Base-by-base conservation (phyloP, 495 filamentous ascomycete species). In the Xylaria palmicola region DNA sequence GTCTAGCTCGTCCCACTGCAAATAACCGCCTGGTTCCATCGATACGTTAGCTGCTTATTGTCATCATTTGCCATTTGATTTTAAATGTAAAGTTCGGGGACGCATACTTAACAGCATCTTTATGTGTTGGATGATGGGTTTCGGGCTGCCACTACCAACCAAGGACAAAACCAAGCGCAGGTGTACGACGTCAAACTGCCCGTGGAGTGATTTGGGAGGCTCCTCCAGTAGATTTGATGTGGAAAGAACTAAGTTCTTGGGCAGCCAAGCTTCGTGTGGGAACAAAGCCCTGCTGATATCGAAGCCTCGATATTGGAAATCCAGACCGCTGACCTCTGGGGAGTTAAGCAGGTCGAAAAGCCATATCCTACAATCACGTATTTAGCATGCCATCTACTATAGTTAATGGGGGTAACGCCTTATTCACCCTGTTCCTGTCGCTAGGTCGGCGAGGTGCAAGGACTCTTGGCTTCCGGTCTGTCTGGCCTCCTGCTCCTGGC, bases 111-210 rank as follows among this genome's bases (percentile, higher is more conserved):
- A 17, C 22, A 58, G 56, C 44, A 27, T 39, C 22, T 58, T 58
- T n/a, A 40, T 7, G 26, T 58, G 40, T 22, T 49, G 43, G 17
- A 58, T 58, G 15, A 58, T 48, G 19, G 20, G 24, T 20, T 29
- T 58, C 8, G 56, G 43, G 15, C n/a, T 44, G 22, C 20, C 44
- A 9, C 36, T 40, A 19, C 44, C 8, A 3, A 58, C 6, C 34
- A 58, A 49, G 20, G 56, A 27, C 0, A 58, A 15, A 36, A 58
- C 40, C 1, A 58, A 34, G 8, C 56, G 56, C 13, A 49, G 15
- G 15, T 58, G 56, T 24, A 58, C 30, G n/a, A 37, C 32, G 19
- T 58, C 56, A n/a, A 58, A 58, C n/a, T 58, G 26, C 6, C 56
- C 56, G 15, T 49, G 56, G 15, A 58, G 44, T n/a, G 30, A 36